phyloP scores from a whole-genome alignment of 2,329 filamentous ascomycete genomes.

The Phialemonium atrogriseum region DNA sequence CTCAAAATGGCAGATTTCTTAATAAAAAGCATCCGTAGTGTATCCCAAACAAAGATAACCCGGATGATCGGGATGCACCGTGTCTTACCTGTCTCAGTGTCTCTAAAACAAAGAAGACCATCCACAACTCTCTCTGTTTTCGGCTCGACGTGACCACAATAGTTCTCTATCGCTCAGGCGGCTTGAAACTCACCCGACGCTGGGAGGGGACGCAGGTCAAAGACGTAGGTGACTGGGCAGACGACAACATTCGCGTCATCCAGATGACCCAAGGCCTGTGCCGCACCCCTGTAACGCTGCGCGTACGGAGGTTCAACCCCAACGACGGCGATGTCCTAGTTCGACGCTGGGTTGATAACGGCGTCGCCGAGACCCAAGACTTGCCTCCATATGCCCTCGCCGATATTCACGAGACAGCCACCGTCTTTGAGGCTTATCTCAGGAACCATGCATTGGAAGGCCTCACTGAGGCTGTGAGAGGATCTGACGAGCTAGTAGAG shows the following conservation, averaged over 20 bases:
- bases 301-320: constrained; percentile 33
- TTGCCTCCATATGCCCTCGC: constrained; percentile 32
- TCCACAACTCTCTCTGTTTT: constrained; percentile 35
- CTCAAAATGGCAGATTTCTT: constrained; percentile 4
- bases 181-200: constrained; percentile 33
- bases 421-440: constrained; percentile 27
- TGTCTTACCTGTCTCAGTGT: constrained; percentile 31
- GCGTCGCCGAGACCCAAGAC: constrained; percentile 15
- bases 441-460: constrained; percentile 18
- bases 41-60: constrained; percentile 19
- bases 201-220: constrained; percentile 32
- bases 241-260: constrained; percentile 21
- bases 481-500: constrained; percentile 16
- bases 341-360: constrained; percentile 28
- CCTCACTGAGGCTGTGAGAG: constrained; percentile 17
- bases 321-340: constrained; percentile 26
- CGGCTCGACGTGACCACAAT: constrained; percentile 34
- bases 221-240: constrained; percentile 28
- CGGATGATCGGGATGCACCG: constrained; percentile 15
- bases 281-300: constrained; percentile 24
- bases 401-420: constrained; percentile 24
- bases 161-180: constrained; percentile 31
- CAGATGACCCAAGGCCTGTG: constrained; percentile 30
- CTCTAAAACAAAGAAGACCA: constrained; percentile 33
- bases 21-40: constrained; percentile 27